phyloP scores from a whole-genome alignment of 2,329 filamentous ascomycete genomes.

The Ophiostoma pallidulum region DNA sequence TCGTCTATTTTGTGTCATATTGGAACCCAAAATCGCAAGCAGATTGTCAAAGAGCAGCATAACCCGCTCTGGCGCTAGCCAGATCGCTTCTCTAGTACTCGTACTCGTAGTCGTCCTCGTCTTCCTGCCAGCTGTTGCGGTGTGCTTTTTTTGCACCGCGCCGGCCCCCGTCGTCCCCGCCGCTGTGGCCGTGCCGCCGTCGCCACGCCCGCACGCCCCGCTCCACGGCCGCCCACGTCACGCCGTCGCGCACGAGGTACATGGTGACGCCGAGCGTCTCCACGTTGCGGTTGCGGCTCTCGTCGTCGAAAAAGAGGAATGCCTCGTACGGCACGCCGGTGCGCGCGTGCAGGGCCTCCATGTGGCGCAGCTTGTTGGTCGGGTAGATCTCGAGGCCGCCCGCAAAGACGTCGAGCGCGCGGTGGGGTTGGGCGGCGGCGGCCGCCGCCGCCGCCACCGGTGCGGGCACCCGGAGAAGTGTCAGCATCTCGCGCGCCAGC shows the following conservation, averaged over 20 bases:
- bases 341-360: constrained; percentile 60
- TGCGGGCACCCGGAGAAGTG: constrained; percentile 52
- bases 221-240: constrained; percentile 69
- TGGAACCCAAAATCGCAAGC: too few species aligned
- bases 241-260: constrained; percentile 69
- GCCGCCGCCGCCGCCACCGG: constrained; percentile 9
- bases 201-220: constrained; percentile 74
- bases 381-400: constrained; percentile 60
- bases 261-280: constrained; percentile 72
- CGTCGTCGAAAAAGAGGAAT: constrained; percentile 95
- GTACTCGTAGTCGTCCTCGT: not conserved
- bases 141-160: not conserved
- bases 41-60: not conserved
- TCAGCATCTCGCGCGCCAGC: constrained; percentile 71
- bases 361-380: constrained; percentile 76
- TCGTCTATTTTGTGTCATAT: too few species aligned
- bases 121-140: not conserved
- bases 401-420: constrained; percentile 51
- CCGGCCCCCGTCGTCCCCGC: constrained; percentile 45
- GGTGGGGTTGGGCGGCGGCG: constrained; percentile 17
- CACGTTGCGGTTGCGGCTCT: constrained; percentile 76
- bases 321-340: constrained; percentile 67
- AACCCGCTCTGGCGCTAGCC: too few species aligned
- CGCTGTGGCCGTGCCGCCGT: constrained; percentile 34
- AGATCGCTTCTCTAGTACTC: too few species aligned